Evolutionary conservation across 2,329 filamentous ascomycete genomes (phyloP).

Genomic region (Fusarium sp.): DNA sequence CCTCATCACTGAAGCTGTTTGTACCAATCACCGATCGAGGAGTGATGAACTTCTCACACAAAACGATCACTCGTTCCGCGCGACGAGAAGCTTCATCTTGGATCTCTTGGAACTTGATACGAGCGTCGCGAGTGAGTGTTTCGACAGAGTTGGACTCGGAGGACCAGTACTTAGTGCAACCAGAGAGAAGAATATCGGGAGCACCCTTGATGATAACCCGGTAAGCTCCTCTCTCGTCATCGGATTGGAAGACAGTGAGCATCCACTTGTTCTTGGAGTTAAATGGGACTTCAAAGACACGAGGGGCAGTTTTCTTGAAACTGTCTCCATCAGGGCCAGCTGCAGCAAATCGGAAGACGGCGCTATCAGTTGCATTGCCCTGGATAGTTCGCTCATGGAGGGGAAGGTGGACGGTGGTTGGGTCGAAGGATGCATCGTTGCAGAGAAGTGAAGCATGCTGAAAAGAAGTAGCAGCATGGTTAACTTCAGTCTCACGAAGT

Average conservation of each 20-base stretch:
- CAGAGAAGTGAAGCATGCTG: conserved; percentile 50
- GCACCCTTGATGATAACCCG: conserved; percentile 67
- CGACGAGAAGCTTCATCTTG: conserved; percentile 58
- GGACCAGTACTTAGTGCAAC: conserved; percentile 55
- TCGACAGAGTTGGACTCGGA: conserved; percentile 49
- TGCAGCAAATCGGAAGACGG: conserved; percentile 57
- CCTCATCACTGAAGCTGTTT: conserved; percentile 65
- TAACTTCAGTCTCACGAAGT: neutral
- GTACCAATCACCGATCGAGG: conserved; percentile 52
- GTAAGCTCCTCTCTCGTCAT: conserved; percentile 48
- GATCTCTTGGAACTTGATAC: conserved; percentile 52
- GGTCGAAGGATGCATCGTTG: conserved; percentile 60
- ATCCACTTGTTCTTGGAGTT: conserved; percentile 66
- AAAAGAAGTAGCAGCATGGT: conserved; percentile 6
- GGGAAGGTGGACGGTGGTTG: conserved; percentile 53
- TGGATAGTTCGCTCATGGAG: conserved; percentile 53
- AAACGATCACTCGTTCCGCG: conserved; percentile 59
- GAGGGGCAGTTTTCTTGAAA: conserved; percentile 35
- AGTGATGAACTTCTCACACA: conserved; percentile 56
- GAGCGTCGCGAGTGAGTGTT: conserved; percentile 53
- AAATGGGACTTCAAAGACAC: conserved; percentile 60
- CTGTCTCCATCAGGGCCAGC: conserved; percentile 37
- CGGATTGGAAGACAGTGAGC: conserved; percentile 56
- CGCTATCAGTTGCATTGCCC: conserved; percentile 60
- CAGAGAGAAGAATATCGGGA: conserved; percentile 62